A percentile compares a stretch with the other conserved stretches of the same genome.
phyloP scores from a whole-genome alignment of 257 asterid species.

The Hygrophila difformis region DNA sequence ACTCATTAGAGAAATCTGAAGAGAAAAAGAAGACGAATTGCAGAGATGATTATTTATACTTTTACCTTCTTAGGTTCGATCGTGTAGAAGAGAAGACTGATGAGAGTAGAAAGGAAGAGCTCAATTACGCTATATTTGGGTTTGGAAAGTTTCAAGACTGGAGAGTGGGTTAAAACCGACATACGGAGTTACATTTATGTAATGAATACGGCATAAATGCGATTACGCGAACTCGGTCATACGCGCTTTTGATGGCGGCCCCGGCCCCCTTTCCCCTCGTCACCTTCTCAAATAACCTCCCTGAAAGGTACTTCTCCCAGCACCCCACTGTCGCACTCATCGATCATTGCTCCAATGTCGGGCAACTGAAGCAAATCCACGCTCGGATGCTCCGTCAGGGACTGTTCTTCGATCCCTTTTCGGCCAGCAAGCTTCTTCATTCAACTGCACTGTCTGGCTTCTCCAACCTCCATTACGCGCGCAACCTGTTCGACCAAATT shows the following conservation, averaged over 20 bases:
- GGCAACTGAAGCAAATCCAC: constrained; percentile 65
- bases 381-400: constrained; percentile 68
- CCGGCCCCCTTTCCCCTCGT: constrained; percentile 26
- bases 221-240: no score
- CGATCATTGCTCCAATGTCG: constrained; percentile 36
- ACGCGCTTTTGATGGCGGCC: constrained; percentile 24
- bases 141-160: no score
- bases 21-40: no score
- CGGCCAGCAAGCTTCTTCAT: constrained; percentile 68
- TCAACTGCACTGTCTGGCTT: constrained; percentile 34
- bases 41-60: no score
- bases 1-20: no score
- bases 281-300: constrained; percentile 28
- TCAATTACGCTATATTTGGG: no score
- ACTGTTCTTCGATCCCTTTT: constrained; percentile 52
- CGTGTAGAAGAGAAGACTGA: no score
- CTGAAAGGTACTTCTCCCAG: constrained; percentile 42
- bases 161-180: no score
- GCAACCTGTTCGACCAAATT: constrained; percentile 63
- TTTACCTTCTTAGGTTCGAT: no score
- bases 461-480: constrained; percentile 61
- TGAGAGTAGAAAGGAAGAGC: no score
- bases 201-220: no score
- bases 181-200: no score
- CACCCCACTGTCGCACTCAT: constrained; percentile 42